These are phyloP conservation scores for Arabidopsis arenosa DNA, from an alignment of 345 rosid species.

Conservation along the genomic window DNA sequence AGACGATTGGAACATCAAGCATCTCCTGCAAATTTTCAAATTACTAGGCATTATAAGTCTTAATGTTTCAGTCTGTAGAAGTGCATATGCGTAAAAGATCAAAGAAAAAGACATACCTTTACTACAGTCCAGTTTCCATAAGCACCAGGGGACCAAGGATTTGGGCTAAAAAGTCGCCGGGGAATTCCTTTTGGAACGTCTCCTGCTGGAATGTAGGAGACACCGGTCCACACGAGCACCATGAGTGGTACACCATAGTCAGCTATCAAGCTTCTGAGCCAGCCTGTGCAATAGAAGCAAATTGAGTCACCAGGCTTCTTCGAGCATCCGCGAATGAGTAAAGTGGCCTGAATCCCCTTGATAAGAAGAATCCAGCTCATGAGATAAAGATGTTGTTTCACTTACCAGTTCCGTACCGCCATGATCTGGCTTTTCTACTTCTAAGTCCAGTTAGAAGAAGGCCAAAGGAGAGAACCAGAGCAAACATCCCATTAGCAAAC, in stretches of 20 bases:
- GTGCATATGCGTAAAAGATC: neutral
- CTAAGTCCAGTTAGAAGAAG: constrained; percentile 72
- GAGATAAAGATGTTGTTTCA: constrained; percentile 28
- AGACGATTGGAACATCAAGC: constrained; percentile 75
- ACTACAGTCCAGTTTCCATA: constrained; percentile 88
- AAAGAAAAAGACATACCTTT: constrained; percentile 49
- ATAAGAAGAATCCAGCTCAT: neutral
- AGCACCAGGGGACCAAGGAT: constrained; percentile 98
- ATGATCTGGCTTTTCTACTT: constrained; percentile 84
- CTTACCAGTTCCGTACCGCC: constrained; percentile 88
- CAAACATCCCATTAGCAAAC: constrained; percentile 97
- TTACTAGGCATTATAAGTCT: constrained; percentile 7
- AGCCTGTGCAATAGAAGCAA: constrained; percentile 54
- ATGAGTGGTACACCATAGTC: constrained; percentile 96
- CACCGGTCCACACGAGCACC: constrained; percentile 92
- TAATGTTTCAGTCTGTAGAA: constrained; percentile 5
- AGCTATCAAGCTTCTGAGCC: constrained; percentile 87
- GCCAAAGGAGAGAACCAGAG: constrained; percentile 84
- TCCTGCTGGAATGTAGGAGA: constrained; percentile 78
- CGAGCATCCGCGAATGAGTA: neutral
- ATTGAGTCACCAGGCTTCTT: constrained; percentile 27
- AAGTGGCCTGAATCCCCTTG: neutral
- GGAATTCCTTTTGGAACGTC: constrained; percentile 91
- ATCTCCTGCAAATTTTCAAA: constrained; percentile 61
- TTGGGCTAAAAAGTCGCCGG: constrained; percentile 90